Evolutionary conservation across 106 monocot genomes (phyloP).

Genomic region (Dioscorea alata): DNA sequence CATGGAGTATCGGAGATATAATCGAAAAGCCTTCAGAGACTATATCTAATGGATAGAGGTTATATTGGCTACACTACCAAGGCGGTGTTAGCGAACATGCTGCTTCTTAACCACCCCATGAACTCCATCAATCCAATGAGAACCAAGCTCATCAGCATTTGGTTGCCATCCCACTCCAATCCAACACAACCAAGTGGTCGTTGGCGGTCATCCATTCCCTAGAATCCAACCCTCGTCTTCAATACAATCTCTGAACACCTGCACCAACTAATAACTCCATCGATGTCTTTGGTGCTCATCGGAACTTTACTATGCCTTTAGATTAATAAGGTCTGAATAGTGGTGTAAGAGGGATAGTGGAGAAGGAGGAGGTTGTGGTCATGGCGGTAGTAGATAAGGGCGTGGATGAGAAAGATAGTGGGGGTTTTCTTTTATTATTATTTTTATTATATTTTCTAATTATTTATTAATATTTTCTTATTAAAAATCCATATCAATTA

Average conservation of each 20-base stretch:
- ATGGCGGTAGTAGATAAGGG: too few species aligned
- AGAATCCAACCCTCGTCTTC: constrained; percentile 4
- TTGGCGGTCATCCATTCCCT: background rate
- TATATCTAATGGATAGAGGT: constrained; percentile 66
- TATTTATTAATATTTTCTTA: too few species aligned
- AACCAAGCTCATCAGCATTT: constrained; percentile 37
- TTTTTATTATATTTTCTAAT: too few species aligned
- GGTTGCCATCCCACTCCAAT: constrained; percentile 48
- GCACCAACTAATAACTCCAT: background rate
- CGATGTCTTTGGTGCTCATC: background rate
- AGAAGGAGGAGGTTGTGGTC: too few species aligned
- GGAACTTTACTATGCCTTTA: background rate
- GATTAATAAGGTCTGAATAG: too few species aligned
- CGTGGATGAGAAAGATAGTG: too few species aligned
- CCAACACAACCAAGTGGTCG: background rate
- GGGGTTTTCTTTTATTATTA: too few species aligned
- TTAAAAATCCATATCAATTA: too few species aligned
- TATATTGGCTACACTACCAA: constrained; percentile 43
- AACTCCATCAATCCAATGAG: constrained; percentile 28
- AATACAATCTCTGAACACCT: constrained; percentile 40
- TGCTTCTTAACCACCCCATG: constrained; percentile 39
- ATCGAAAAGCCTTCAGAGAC: constrained; percentile 50
- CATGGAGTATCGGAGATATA: constrained; percentile 56
- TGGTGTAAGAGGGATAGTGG: too few species aligned
- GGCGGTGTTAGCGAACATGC: constrained; percentile 36